A percentile compares a stretch with the other conserved stretches of the same genome.
Evolutionary conservation across 2,329 filamentous ascomycete species (phyloP).

Genomic region (Fusarium sp.): DNA sequence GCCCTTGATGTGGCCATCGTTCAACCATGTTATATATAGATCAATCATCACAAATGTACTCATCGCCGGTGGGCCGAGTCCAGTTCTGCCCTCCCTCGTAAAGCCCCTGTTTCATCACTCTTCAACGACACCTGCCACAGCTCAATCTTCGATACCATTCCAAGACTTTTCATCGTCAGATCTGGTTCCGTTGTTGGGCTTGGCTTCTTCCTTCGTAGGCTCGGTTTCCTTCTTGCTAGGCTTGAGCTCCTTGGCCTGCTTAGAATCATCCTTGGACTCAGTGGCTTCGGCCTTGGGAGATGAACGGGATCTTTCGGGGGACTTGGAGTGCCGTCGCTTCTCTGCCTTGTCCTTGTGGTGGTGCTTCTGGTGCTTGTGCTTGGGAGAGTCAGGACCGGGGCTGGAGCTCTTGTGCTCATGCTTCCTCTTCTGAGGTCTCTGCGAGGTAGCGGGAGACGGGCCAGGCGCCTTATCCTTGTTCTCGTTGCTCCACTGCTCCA

Average conservation of each 20-base stretch:
- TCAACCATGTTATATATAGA: background rate
- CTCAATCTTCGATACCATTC: constrained; percentile 56
- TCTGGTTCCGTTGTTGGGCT: constrained; percentile 26
- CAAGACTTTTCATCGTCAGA: constrained; percentile 57
- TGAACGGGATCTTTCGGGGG: constrained; percentile 35
- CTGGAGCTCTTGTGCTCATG: constrained; percentile 18
- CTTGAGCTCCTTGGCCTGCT: constrained; percentile 28
- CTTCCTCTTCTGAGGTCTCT: constrained; percentile 40
- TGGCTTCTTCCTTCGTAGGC: constrained; percentile 3
- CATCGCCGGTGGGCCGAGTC: background rate
- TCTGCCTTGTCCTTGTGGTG: constrained; percentile 31
- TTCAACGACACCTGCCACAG: background rate
- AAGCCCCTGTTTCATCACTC: background rate
- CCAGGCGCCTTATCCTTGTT: constrained; percentile 42
- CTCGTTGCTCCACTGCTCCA: constrained; percentile 57
- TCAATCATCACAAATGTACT: background rate
- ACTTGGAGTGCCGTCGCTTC: constrained; percentile 49
- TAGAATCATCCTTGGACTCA: constrained; percentile 31
- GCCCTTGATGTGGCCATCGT: background rate
- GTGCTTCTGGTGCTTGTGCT: constrained; percentile 28
- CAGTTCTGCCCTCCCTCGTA: background rate
- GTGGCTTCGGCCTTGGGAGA: constrained; percentile 47
- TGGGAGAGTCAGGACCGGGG: constrained; percentile 10
- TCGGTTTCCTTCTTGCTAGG: background rate
- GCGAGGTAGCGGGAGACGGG: constrained; percentile 33